Base-by-base conservation (phyloP, 305 asterid species). In the Fraxinus floribunda region DNA sequence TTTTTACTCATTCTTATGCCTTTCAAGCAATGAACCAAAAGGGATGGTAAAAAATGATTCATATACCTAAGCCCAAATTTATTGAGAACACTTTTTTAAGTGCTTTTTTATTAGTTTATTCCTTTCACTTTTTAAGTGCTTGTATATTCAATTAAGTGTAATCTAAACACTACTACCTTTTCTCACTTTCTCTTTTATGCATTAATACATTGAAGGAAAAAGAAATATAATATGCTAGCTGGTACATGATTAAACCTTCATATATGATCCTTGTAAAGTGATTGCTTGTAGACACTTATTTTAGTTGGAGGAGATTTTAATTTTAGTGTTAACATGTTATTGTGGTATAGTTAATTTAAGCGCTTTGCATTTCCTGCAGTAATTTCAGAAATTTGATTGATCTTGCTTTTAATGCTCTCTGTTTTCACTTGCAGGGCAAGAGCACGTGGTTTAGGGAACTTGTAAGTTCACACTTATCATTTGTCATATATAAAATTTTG, bases 391-490 rank as follows among this genome's bases (percentile, higher is more conserved):
- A 76, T 32, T 84, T 15, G 26, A 7, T 55, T 20, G 20, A 44
- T 62, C 77, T 30, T 32, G 22, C 41, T 70, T 38, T 78, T 15
- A 30, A 24, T 77, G 15, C 46, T 70, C 60, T 64, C 77, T 84
- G 10, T 39, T 77, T 82, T 82, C 70, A 34, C 57, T 85, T 83
- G 85, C 85, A 89, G 92, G 91, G 70, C 49, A 71, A 36, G 22
- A 84, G 87, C 81, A 86, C 72, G 75, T 89, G 92, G 92, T 86
- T 86, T 73, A 85, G 64, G 73, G 78, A 77, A 78, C 84, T 44
- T 84, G 92, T 89, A 77, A 88, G 92, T 89, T 55, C 20, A 30
- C 22, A 30, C 46, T 71, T 34, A 26, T 11, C 44, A 1, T 32
- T 30, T 71, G 11, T 71, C 26, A 8, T 34, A 1, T 16, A 71